Evolutionary conservation across 139 green algal species (phyloP), one percentile per base, ranked within the genome.

Genomic region (Chlamydomonas applanata): DNA sequence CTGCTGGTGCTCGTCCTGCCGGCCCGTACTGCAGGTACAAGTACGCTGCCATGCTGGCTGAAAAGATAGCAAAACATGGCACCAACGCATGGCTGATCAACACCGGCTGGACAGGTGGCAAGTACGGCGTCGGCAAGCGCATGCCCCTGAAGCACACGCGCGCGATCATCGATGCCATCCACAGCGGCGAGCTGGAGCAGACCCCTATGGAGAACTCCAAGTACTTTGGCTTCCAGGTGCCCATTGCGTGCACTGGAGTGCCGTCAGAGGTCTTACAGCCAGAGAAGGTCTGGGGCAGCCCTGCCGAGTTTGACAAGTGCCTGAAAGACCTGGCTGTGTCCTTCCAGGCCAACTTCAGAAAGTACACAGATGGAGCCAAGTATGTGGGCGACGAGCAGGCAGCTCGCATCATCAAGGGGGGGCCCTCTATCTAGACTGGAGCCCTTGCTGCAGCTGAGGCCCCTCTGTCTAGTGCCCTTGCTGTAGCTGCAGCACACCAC

Each of bases 151-250:
- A 88, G 70, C 79, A 97, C 86, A 99, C 95, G 7, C 88, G 95
- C 35, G 90, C 92, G 53, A 99, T 99, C 73, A 88, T 99, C 53
- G 88, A 98, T 74, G 94, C 96, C 68, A 98, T 98, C 71, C 96
- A 98, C 86, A 84, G 36, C 59, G 95, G 95, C 3, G 87, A 92
- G 66, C 88, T 98, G 59, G 44, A 65, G 1, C 46, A 74, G 1
- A 88, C 79, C 3, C 73, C 93, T n/a, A 92, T 77, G 61, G 65
- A 71, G 2, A 72, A 65, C n/a, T 94, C 90, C 53, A 88, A 89
- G 34, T 81, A 98, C 45, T 98, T 98, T 75, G 74, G 82, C 45
- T 83, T 98, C 49, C 72, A 93, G 71, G 89, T 96, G 61, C 74
- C 66, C 36, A 71, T 20, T 1, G 60, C n/a, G 1, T 82, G 69